A percentile compares a stretch with the other conserved stretches of the same genome.
Conservation (phyloP, 768 basidiomycete species). For the Pulveroboletus sp. region DNA sequence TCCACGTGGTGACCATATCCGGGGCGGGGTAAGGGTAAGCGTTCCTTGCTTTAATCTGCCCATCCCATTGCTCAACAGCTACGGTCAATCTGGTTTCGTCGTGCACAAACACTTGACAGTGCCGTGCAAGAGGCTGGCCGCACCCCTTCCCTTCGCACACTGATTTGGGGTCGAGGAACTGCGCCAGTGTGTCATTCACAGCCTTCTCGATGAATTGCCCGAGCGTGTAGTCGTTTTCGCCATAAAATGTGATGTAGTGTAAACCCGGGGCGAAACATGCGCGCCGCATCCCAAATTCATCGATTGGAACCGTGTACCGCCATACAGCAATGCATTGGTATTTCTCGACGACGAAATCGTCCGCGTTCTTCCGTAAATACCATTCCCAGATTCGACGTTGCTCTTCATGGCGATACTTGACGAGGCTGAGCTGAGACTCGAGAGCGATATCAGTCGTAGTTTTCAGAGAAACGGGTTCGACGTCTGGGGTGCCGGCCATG, state of each 20-base stretch:
- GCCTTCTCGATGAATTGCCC: constrained; percentile 90
- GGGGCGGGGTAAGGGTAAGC: constrained; percentile 58
- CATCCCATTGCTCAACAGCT: constrained; percentile 87
- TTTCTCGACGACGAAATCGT: constrained; percentile 88
- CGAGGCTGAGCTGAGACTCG: constrained; percentile 66
- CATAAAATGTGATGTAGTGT: constrained; percentile 82
- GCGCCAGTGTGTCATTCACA: constrained; percentile 62
- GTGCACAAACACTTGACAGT: constrained; percentile 91
- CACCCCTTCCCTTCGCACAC: constrained; percentile 85
- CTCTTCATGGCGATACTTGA: constrained; percentile 83
- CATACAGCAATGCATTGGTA: constrained; percentile 86
- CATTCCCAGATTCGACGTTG: constrained; percentile 92
- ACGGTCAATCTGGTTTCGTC: constrained; percentile 80
- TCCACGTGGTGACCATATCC: constrained; percentile 89
- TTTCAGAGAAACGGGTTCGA: constrained; percentile 47
- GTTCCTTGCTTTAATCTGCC: constrained; percentile 61
- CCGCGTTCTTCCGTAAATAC: constrained; percentile 84
- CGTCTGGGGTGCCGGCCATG: constrained; percentile 31
- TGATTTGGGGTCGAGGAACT: constrained; percentile 71
- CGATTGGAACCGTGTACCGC: constrained; percentile 75
- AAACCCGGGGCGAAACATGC: constrained; percentile 77
- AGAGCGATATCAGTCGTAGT: constrained; percentile 66
- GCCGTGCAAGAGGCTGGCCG: constrained; percentile 73
- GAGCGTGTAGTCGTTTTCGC: constrained; percentile 88
- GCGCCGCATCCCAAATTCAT: constrained; percentile 63